Evolutionary conservation across 768 basidiomycete species (phyloP).

Genomic region (Chiua virens): DNA sequence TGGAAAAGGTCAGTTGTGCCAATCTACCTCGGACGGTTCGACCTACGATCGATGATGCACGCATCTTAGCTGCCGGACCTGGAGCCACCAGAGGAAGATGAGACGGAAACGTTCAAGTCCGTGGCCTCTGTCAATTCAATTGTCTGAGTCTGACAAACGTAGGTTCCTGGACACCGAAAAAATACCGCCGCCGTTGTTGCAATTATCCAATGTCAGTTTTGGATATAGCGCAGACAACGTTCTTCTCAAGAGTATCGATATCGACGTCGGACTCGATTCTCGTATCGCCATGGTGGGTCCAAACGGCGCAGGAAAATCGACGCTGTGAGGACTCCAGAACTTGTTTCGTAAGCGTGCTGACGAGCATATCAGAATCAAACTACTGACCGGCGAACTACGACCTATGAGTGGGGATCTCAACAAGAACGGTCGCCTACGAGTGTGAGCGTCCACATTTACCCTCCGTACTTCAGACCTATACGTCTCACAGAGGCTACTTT

Average conservation of each 20-base stretch:
- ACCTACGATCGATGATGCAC: not conserved
- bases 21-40: not conserved
- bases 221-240: conserved; percentile 80
- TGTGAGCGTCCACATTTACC: conserved; percentile 49
- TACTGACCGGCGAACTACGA: conserved; percentile 36
- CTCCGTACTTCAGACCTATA: conserved; percentile 1
- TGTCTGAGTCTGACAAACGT: not conserved
- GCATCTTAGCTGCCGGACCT: conserved; percentile 77
- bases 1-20: conserved; percentile 59
- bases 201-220: conserved; percentile 88
- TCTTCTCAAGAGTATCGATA: conserved; percentile 75
- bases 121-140: conserved; percentile 3
- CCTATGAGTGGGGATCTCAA: conserved; percentile 68
- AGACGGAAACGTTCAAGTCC: conserved; percentile 89
- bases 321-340: conserved; percentile 54
- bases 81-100: conserved; percentile 89
- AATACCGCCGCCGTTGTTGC: conserved; percentile 92
- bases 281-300: conserved; percentile 94
- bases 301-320: conserved; percentile 96
- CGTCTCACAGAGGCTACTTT: conserved; percentile 70
- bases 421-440: conserved; percentile 87
- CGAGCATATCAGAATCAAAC: conserved; percentile 67
- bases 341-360: conserved; percentile 1
- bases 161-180: conserved; percentile 97
- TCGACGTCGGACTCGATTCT: conserved; percentile 93